Conservation (phyloP, 768 basidiomycete species). For the Boletus coccyginus region DNA sequence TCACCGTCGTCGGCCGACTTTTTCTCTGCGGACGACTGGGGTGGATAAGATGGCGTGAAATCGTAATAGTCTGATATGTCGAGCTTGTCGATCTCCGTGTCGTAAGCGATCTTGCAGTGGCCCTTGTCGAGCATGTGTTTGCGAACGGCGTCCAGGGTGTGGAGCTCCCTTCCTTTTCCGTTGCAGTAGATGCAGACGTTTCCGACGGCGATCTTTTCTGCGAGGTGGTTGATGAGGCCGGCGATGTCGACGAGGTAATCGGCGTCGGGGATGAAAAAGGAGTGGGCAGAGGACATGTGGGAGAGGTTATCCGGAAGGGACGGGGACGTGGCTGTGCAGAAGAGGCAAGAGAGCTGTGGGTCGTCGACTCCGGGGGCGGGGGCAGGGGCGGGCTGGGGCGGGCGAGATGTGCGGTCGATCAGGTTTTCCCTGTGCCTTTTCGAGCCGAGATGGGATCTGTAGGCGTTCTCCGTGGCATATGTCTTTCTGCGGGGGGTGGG, state of each 20-base stretch:
- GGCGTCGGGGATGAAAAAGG: slow-evolving; percentile 94
- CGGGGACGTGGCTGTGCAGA: slow-evolving; percentile 59
- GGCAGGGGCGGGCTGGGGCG: background rate
- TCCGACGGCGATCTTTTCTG: slow-evolving; percentile 90
- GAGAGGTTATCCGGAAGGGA: slow-evolving; percentile 64
- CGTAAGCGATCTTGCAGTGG: slow-evolving; percentile 96
- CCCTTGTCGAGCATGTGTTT: slow-evolving; percentile 96
- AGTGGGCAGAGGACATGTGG: slow-evolving; percentile 88
- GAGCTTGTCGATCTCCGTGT: slow-evolving; percentile 71
- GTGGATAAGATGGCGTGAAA: slow-evolving; percentile 78
- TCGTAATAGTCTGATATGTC: slow-evolving; percentile 94
- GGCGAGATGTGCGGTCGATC: slow-evolving; percentile 39
- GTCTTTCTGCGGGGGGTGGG: slow-evolving; percentile 57
- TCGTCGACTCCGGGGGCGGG: background rate
- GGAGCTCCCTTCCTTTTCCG: slow-evolving; percentile 76
- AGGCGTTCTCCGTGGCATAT: slow-evolving; percentile 88
- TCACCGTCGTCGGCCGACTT: slow-evolving; percentile 27
- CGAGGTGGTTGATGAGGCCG: slow-evolving; percentile 82
- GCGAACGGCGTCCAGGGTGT: slow-evolving; percentile 80
- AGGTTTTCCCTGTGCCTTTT: slow-evolving; percentile 87
- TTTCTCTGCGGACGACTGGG: slow-evolving; percentile 24
- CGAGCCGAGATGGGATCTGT: slow-evolving; percentile 81
- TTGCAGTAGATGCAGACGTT: slow-evolving; percentile 94
- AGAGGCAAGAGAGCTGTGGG: slow-evolving; percentile 68
- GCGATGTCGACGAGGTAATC: slow-evolving; percentile 83